Conservation (phyloP, 306 rosid species). For the Lathyrus tuberosus region DNA sequence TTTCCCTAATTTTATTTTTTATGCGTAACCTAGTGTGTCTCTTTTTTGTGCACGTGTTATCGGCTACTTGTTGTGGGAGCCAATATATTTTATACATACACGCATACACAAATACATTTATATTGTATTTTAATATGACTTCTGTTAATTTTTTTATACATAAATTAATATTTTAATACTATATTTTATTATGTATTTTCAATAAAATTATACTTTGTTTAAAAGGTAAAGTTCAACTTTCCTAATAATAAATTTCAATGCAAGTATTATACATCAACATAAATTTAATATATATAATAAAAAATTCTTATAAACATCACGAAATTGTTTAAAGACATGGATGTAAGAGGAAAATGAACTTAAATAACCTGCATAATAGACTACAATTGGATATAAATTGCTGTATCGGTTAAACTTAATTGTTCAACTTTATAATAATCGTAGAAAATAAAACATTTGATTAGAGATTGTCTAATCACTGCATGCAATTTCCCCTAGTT, state of each 20-base stretch:
- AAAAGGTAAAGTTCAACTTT: conserved; percentile 1
- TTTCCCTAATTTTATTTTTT: neutral
- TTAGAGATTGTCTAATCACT: neutral
- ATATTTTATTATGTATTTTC: neutral
- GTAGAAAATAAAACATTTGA: neutral
- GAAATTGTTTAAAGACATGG: neutral
- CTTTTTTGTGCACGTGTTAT: neutral
- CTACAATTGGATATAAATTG: neutral
- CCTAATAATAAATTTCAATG: neutral
- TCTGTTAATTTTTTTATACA: neutral
- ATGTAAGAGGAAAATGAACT: conserved; percentile 1
- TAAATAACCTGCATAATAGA: neutral
- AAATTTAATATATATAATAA: neutral
- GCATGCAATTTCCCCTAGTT: neutral
- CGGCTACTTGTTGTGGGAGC: neutral
- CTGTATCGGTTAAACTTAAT: neutral
- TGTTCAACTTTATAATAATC: neutral
- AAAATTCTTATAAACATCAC: neutral
- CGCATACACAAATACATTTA: neutral
- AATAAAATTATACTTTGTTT: neutral
- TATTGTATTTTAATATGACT: conserved; percentile 2
- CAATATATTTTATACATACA: neutral
- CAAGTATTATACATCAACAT: neutral
- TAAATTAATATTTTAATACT: neutral
- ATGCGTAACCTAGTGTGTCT: neutral